phyloP scores from a whole-genome alignment of 1,139 yeast genomes.

The Hyphopichia fennica region DNA sequence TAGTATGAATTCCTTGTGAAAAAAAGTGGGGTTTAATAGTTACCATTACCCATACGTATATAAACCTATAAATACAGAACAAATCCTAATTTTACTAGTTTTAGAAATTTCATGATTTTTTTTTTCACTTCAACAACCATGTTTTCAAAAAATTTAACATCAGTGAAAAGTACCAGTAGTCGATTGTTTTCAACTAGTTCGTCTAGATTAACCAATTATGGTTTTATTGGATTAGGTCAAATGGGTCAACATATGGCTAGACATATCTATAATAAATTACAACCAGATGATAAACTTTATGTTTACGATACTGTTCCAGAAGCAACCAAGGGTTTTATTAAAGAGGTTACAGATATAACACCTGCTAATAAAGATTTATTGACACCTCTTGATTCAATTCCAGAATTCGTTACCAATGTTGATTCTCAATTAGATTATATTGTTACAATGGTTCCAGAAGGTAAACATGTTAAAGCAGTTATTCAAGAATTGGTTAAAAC shows the following conservation, averaged over 20 bases:
- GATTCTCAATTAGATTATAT: constrained; percentile 42
- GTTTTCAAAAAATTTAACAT: neutral
- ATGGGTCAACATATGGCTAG: constrained; percentile 65
- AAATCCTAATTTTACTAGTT: too few relatives aligned
- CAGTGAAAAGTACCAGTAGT: neutral
- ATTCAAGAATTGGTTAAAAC: constrained; percentile 38
- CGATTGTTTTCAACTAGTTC: neutral
- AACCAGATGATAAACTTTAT: constrained; percentile 39
- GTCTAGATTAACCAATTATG: constrained; percentile 29
- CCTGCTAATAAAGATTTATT: constrained; percentile 24
- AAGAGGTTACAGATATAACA: constrained; percentile 21
- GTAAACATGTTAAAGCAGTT: constrained; percentile 50
- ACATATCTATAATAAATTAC: constrained; percentile 47
- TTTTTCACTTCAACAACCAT: too few relatives aligned
- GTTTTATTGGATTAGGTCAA: constrained; percentile 59
- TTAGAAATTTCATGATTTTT: too few relatives aligned
- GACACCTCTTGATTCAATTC: constrained; percentile 21
- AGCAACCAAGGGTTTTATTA: constrained; percentile 28
- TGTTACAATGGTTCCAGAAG: constrained; percentile 62
- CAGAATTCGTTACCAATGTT: constrained; percentile 36
- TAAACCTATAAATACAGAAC: too few relatives aligned
- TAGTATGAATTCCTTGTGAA: too few relatives aligned
- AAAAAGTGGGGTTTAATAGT: too few relatives aligned
- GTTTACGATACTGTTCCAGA: constrained; percentile 45
- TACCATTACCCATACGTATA: too few relatives aligned